Conservation (phyloP, 164 flowering plant genomes). For the Magnolia sinica region DNA sequence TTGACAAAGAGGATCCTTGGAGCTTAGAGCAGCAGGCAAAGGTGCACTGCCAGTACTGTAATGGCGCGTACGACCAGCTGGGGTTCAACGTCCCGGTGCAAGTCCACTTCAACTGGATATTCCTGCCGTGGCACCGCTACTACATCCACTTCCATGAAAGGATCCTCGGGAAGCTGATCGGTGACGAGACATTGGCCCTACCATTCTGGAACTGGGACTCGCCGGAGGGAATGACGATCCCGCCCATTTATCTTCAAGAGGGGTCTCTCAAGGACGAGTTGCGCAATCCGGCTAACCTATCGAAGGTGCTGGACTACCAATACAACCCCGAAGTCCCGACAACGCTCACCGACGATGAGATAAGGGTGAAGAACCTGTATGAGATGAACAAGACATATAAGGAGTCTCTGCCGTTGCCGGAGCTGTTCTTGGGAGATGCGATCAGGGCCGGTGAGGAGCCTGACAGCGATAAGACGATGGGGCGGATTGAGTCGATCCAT, state of each 20-base stretch:
- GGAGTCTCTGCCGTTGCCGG: background rate
- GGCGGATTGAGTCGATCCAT: background rate
- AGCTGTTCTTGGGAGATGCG: background rate
- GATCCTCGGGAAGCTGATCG: constrained; percentile 2
- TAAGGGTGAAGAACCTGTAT: background rate
- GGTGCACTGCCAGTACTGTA: constrained; percentile 7
- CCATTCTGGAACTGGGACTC: constrained; percentile 1
- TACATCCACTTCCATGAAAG: background rate
- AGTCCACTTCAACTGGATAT: background rate
- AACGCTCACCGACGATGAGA: background rate
- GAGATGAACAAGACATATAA: background rate
- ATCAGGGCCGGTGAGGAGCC: background rate
- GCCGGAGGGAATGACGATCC: background rate
- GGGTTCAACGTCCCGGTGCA: background rate
- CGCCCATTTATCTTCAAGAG: background rate
- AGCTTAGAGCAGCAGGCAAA: background rate
- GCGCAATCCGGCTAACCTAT: background rate
- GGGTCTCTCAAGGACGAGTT: background rate
- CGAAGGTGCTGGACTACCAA: background rate
- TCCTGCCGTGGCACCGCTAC: constrained; percentile 4
- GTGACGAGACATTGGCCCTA: background rate
- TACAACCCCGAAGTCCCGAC: background rate
- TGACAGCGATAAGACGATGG: background rate
- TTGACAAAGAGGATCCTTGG: background rate
- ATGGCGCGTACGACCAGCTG: background rate